A percentile compares a stretch with the other conserved stretches of the same genome.
Conservation (phyloP, 108 stramenopile genomes). For the Schizochytrium sp. region DNA sequence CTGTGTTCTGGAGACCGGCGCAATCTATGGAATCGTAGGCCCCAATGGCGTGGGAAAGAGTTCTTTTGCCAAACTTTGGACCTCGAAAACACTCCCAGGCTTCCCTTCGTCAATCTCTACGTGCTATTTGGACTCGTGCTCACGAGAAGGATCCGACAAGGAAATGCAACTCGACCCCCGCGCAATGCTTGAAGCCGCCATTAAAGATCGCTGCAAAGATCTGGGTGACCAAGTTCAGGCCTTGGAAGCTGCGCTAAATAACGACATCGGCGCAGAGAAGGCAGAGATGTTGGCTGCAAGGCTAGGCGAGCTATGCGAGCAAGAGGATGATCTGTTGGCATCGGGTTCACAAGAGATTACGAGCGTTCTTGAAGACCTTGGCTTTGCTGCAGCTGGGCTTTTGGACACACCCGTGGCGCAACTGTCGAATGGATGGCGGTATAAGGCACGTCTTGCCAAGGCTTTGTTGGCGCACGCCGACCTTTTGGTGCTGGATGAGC, state of each 20-base stretch:
- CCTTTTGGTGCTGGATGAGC: slow-evolving; percentile 55
- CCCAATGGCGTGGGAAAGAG: not conserved
- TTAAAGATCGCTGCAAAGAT: not conserved
- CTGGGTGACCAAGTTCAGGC: not conserved
- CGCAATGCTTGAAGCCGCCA: not conserved
- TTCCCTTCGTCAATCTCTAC: not conserved
- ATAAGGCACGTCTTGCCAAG: slow-evolving; percentile 49
- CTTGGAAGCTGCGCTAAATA: not conserved
- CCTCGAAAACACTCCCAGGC: not conserved
- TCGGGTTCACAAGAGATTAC: slow-evolving; percentile 23
- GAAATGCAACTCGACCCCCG: not conserved
- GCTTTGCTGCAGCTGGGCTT: slow-evolving; percentile 23
- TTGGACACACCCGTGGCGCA: slow-evolving; percentile 25
- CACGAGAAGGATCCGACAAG: too few relatives aligned
- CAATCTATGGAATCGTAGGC: not conserved
- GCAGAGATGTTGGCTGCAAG: slow-evolving; percentile 26
- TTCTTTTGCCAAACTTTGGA: not conserved
- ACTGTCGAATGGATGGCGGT: slow-evolving; percentile 56
- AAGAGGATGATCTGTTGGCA: slow-evolving; percentile 24
- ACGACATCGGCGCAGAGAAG: not conserved
- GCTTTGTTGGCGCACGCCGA: slow-evolving; percentile 47
- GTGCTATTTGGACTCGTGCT: not conserved
- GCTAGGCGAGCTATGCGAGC: slow-evolving; percentile 34
- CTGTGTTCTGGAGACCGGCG: not conserved
- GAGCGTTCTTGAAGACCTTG: slow-evolving; percentile 29